These are phyloP conservation scores for Bipolaris victoriae DNA, from an alignment of 2,329 filamentous ascomycete genomes.

Conservation along the genomic window DNA sequence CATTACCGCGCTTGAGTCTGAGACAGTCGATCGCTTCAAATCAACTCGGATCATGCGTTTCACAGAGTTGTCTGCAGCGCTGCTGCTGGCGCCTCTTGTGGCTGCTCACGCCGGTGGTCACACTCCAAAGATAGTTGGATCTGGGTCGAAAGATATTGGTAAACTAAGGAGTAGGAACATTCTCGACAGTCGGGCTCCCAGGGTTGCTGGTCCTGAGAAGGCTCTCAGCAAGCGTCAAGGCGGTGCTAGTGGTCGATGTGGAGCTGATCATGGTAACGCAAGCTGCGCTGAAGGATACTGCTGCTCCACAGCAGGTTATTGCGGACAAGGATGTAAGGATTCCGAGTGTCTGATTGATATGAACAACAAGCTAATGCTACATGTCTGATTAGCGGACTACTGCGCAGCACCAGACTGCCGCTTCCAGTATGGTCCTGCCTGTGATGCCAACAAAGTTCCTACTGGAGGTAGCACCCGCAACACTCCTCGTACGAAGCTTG, in stretches of 20 bases:
- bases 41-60: conserved; percentile 37
- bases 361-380: background rate
- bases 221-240: conserved; percentile 40
- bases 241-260: conserved; percentile 43
- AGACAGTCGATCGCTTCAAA: background rate
- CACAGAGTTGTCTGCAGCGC: conserved; percentile 35
- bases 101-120: conserved; percentile 40
- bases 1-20: background rate
- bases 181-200: conserved; percentile 21
- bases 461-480: conserved; percentile 60
- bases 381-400: conserved; percentile 49
- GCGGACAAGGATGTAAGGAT: conserved; percentile 34
- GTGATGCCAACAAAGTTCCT: conserved; percentile 63
- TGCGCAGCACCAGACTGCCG: conserved; percentile 67
- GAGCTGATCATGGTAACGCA: conserved; percentile 32
- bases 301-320: conserved; percentile 38
- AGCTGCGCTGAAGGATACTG: conserved; percentile 44
- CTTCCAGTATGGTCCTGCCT: conserved; percentile 64
- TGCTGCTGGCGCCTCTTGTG: conserved; percentile 38
- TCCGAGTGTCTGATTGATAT: background rate
- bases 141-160: conserved; percentile 28
- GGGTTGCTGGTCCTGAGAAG: conserved; percentile 21
- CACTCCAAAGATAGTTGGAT: conserved; percentile 43
- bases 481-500: conserved; percentile 60
- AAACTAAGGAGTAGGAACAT: conserved; percentile 36